A percentile compares a stretch with the other conserved stretches of the same genome.
Evolutionary conservation across 2,329 filamentous ascomycete species (phyloP).

Genomic region (Ilyonectria destructans): DNA sequence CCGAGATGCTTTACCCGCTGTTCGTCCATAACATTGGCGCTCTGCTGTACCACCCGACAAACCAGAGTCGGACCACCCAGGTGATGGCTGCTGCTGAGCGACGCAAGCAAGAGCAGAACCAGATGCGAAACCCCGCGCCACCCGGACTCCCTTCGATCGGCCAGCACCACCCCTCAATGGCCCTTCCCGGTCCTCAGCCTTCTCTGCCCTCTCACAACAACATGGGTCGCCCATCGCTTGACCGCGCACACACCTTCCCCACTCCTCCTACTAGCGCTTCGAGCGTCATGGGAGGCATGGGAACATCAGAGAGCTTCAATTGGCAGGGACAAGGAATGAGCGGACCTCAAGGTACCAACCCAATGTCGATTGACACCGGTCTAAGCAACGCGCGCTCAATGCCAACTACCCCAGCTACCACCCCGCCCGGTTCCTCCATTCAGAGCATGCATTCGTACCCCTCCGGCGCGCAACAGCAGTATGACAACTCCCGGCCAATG

Average conservation of each 20-base stretch:
- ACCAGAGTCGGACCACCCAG: constrained; percentile 85
- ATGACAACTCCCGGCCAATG: constrained; percentile 84
- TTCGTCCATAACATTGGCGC: constrained; percentile 98
- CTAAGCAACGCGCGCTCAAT: constrained; percentile 87
- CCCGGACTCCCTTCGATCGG: constrained; percentile 78
- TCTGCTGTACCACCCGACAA: constrained; percentile 93
- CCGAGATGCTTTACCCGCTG: constrained; percentile 92
- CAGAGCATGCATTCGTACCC: constrained; percentile 87
- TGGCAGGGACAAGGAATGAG: constrained; percentile 79
- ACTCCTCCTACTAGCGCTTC: constrained; percentile 96
- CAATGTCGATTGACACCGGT: constrained; percentile 85
- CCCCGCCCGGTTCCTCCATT: constrained; percentile 84
- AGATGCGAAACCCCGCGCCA: constrained; percentile 74
- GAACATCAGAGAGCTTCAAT: constrained; percentile 83
- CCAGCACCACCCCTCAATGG: constrained; percentile 74
- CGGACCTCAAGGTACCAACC: constrained; percentile 75
- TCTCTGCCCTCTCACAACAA: constrained; percentile 77
- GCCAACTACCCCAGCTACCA: constrained; percentile 92
- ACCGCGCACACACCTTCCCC: constrained; percentile 92
- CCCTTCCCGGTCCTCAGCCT: constrained; percentile 72
- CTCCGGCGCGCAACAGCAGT: constrained; percentile 75
- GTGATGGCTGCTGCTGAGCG: constrained; percentile 90
- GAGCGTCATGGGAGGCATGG: constrained; percentile 83
- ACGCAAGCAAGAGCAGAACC: constrained; percentile 79
- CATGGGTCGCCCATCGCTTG: constrained; percentile 82